Evolutionary conservation across 768 basidiomycete species (phyloP), one percentile per base, ranked within the genome.

Genomic region (Leccinum subtestaceum): DNA sequence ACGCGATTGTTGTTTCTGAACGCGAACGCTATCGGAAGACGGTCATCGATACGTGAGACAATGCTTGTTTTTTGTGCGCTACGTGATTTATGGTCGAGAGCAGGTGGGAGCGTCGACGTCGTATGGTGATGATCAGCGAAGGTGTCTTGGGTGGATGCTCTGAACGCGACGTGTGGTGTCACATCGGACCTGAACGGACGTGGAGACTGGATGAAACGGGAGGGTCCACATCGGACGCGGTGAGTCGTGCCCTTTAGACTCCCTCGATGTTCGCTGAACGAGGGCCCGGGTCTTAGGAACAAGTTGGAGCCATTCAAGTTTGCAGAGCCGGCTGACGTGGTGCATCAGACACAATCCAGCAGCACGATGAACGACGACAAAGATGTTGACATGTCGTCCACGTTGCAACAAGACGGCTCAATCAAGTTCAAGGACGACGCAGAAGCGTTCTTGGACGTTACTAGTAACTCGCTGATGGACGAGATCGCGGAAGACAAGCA

Each of bases 201-300:
- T 96, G 94, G 94, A 77, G 87, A 32, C 73, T 96, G 48, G 95
- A 96, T 61, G 94, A 95, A 66, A 95, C 93, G 21, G 2, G 95
- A 97, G 67, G 95, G 94, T 1, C 94, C 94, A 2, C 82, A 91
- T 65, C 83, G 94, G 51, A 89, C 91, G 55, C 78, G 94, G 93
- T 93, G 65, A 31, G 80, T 63, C 0, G 6, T 40, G 4, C 32
- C 11, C 19, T 19, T 17, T 5, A 11, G 9, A 12, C 43, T 34
- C 13, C 15, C 15, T 6, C 21, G 7, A 11, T n/a, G 38, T 17
- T 56, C 9, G 12, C 60, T 69, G 13, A 67, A 19, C 27, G 9
- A 2, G 21, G 21, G 21, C 21, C 27, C 77, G 32, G 38, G 25
- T 1, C 52, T 40, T 36, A 94, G 92, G 65, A 91, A 23, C 23